phyloP scores from a whole-genome alignment of 129 eudicot species.

The Tagetes erecta region DNA sequence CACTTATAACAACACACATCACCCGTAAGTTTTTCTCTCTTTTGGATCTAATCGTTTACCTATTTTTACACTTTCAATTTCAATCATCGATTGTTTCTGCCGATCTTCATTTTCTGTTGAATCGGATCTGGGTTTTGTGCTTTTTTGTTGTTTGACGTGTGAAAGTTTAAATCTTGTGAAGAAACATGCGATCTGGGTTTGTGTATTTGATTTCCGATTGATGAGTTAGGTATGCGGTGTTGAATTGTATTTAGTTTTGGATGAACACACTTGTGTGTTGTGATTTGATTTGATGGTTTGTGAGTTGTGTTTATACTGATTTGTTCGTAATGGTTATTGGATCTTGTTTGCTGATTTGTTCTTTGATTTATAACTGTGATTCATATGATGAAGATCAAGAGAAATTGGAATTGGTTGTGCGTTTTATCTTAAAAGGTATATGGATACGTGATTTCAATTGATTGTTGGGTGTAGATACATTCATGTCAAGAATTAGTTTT shows the following conservation, averaged over 20 bases:
- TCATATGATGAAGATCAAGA: conserved; percentile 13
- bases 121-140: conserved; percentile 37
- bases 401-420: neutral
- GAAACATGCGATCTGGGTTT: neutral
- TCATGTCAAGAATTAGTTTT: no score
- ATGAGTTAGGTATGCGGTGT: neutral
- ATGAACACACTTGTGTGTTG: neutral
- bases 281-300: neutral
- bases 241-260: conserved; percentile 25
- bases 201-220: neutral
- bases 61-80: neutral
- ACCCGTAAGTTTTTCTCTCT: conserved; percentile 15
- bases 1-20: neutral
- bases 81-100: conserved; percentile 19
- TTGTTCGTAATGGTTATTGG: neutral
- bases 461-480: no score
- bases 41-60: neutral
- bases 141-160: conserved; percentile 22
- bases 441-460: no score
- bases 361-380: neutral
- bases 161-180: conserved; percentile 4
- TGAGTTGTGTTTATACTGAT: neutral
- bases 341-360: neutral
- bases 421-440: neutral
- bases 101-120: conserved; percentile 33